A percentile compares a stretch with the other conserved stretches of the same genome.
Conservation (phyloP, 768 basidiomycete genomes). For the Boletus rufocinnamomeus region DNA sequence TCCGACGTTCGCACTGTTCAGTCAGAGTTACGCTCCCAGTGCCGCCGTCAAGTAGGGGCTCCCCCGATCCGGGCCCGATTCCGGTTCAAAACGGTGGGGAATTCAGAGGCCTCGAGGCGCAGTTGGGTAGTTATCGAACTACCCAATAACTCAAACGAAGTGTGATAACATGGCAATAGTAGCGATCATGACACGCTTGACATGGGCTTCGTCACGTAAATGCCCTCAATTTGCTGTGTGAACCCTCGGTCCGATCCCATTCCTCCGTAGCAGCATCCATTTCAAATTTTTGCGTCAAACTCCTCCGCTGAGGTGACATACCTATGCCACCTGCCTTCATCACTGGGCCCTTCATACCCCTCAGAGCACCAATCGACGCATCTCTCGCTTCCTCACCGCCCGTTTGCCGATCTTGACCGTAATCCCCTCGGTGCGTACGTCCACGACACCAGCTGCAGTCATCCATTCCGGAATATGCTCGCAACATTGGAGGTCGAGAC, state of each 20-base stretch:
- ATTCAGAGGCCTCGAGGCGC: too few relatives aligned
- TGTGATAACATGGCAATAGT: not conserved
- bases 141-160: not conserved
- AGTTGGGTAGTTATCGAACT: not conserved
- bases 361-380: conserved; percentile 21
- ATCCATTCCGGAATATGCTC: conserved; percentile 15
- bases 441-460: not conserved
- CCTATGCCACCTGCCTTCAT: conserved; percentile 26
- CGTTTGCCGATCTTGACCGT: conserved; percentile 20
- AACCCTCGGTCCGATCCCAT: conserved; percentile 17
- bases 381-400: conserved; percentile 23
- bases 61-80: not conserved
- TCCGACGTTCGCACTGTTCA: too few relatives aligned
- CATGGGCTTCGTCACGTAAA: conserved; percentile 10
- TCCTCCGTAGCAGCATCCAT: conserved; percentile 24
- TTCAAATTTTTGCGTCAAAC: conserved; percentile 19
- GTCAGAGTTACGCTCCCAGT: too few relatives aligned
- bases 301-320: conserved; percentile 19
- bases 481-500: conserved; percentile 13
- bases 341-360: conserved; percentile 25
- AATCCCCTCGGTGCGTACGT: conserved; percentile 14
- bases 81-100: not conserved
- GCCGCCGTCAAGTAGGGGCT: too few relatives aligned
- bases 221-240: conserved; percentile 7
- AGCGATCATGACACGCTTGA: not conserved